Conservation (phyloP, 2,329 filamentous ascomycete species). For the Venturia pyrina region DNA sequence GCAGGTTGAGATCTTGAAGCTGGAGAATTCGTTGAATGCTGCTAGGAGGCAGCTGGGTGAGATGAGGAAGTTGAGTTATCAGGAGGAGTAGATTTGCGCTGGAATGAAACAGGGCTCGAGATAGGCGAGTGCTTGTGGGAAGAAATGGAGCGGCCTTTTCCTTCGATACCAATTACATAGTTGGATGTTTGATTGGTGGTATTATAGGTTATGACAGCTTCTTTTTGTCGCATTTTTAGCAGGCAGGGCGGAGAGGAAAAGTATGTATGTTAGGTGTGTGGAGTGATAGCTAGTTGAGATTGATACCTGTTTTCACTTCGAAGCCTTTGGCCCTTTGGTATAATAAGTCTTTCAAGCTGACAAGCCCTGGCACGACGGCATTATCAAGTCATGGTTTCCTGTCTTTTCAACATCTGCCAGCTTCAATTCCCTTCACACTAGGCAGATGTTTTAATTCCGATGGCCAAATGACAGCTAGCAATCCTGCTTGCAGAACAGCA, state of each 20-base stretch:
- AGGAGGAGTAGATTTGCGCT: conserved; percentile 48
- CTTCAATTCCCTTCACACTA: too few relatives aligned
- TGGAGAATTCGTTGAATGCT: conserved; percentile 74
- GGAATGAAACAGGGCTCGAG: too few relatives aligned
- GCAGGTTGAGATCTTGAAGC: conserved; percentile 95
- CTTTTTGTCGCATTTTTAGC: conserved; percentile 2
- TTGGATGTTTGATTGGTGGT: background rate
- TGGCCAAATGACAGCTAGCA: too few relatives aligned
- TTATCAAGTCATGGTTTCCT: too few relatives aligned
- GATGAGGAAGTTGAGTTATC: conserved; percentile 96
- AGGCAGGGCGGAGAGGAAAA: background rate
- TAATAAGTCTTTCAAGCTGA: too few relatives aligned
- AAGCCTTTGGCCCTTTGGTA: background rate
- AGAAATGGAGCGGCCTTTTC: background rate
- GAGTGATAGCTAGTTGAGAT: background rate
- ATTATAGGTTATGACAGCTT: background rate
- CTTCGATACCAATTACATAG: background rate
- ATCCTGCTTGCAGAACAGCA: too few relatives aligned
- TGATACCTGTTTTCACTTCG: background rate
- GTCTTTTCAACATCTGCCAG: too few relatives aligned
- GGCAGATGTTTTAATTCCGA: too few relatives aligned
- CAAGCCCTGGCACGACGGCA: too few relatives aligned
- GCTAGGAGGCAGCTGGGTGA: conserved; percentile 81
- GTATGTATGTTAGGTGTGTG: background rate
- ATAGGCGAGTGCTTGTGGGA: background rate